Percentiles rank a stretch among this genome's conserved stretches.
phyloP scores from a whole-genome alignment of 805 yeast species.

The Myxozyma lipomycoides region DNA sequence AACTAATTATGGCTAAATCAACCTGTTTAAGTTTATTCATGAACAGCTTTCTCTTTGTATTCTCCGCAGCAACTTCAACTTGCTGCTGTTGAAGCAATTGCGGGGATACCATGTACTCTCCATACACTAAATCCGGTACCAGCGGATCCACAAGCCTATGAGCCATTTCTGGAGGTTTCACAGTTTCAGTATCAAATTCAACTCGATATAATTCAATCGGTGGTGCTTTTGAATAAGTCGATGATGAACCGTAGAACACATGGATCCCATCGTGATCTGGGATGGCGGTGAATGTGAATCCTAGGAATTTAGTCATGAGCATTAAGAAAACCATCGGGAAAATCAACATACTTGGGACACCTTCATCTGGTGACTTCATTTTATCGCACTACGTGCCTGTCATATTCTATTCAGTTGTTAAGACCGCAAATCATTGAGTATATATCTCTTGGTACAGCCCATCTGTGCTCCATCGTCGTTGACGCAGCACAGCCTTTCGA shows the following conservation, averaged over 20 bases:
- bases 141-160: not conserved
- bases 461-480: too few relatives aligned
- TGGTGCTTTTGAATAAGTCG: not conserved
- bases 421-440: too few relatives aligned
- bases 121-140: not conserved
- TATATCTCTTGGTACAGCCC: too few relatives aligned
- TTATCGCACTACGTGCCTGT: too few relatives aligned
- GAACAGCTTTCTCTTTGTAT: too few relatives aligned
- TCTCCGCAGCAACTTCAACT: too few relatives aligned
- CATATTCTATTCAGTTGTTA: too few relatives aligned
- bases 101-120: not conserved
- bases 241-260: not conserved
- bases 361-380: not conserved
- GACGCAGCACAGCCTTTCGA: too few relatives aligned
- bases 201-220: not conserved
- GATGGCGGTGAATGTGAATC: not conserved
- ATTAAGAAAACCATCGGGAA: too few relatives aligned
- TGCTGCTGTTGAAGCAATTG: too few relatives aligned
- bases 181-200: not conserved
- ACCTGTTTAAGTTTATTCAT: not conserved
- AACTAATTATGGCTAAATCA: not conserved
- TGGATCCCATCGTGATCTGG: not conserved
- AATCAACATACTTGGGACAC: too few relatives aligned
- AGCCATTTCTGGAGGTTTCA: too few relatives aligned
- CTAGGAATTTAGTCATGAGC: not conserved